These are phyloP conservation scores for Mycena latifolia DNA, from an alignment of 768 basidiomycete species.

Conservation along the genomic window DNA sequence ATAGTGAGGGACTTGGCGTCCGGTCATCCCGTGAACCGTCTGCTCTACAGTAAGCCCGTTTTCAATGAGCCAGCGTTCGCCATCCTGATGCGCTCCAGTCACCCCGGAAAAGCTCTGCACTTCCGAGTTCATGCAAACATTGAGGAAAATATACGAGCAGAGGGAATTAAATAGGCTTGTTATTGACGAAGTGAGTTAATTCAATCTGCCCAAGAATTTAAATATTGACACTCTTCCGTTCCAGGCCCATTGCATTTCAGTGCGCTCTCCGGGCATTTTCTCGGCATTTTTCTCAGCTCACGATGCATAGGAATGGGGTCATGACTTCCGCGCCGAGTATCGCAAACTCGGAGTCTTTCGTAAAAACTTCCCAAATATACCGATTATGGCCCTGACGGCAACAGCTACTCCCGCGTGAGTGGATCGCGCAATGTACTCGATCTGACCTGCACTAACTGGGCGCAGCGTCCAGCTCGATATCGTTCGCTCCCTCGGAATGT, in stretches of 20 bases:
- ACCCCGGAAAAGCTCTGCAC: constrained; percentile 83
- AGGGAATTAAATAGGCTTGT: constrained; percentile 78
- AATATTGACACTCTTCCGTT: background rate
- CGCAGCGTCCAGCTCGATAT: constrained; percentile 83
- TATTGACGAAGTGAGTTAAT: constrained; percentile 76
- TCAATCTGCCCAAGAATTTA: background rate
- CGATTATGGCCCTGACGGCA: constrained; percentile 91
- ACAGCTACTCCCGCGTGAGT: constrained; percentile 80
- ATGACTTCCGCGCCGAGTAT: constrained; percentile 84
- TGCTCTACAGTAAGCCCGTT: constrained; percentile 74
- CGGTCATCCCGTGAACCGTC: constrained; percentile 66
- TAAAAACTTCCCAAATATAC: constrained; percentile 72
- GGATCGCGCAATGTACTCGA: background rate
- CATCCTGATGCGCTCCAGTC: constrained; percentile 53
- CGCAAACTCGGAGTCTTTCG: constrained; percentile 79
- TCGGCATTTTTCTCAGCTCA: background rate
- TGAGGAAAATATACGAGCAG: constrained; percentile 65
- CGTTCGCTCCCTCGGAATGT: constrained; percentile 73
- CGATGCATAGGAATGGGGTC: constrained; percentile 80
- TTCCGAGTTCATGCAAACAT: constrained; percentile 62
- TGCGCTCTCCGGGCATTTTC: constrained; percentile 40
- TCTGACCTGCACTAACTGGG: background rate
- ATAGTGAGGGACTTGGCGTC: constrained; percentile 72
- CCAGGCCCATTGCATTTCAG: constrained; percentile 88
- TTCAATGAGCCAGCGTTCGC: background rate